phyloP scores from a whole-genome alignment of 805 yeast genomes.

The baker's yeast (Saccharomyces cerevisiae) region DNA sequence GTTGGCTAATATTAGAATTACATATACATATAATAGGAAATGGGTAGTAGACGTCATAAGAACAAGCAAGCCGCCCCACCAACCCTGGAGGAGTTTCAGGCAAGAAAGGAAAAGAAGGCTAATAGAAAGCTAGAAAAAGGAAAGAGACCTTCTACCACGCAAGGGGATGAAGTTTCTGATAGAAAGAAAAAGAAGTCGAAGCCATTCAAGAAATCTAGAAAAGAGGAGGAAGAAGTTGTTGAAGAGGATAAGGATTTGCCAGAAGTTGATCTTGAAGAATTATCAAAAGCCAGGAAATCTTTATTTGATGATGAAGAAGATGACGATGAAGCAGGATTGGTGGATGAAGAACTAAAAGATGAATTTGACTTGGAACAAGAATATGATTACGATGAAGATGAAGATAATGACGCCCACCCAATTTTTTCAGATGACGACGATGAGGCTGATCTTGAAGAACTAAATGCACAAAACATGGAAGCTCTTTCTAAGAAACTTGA shows the following conservation, averaged over 20 bases:
- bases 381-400: conserved; percentile 36
- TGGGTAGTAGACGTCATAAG: conserved; percentile 87
- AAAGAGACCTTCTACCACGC: conserved; percentile 25
- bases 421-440: conserved; percentile 74
- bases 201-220: conserved; percentile 7
- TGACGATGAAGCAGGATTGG: conserved; percentile 17
- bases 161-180: conserved; percentile 10
- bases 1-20: neutral
- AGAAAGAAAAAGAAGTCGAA: conserved; percentile 4
- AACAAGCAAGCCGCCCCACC: conserved; percentile 94
- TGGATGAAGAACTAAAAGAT: conserved; percentile 30
- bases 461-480: conserved; percentile 80
- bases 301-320: conserved; percentile 56
- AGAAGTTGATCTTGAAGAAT: conserved; percentile 59
- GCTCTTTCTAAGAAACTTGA: conserved; percentile 62
- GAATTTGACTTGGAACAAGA: conserved; percentile 56
- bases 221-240: conserved; percentile 19
- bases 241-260: conserved; percentile 39
- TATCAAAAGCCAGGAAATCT: conserved; percentile 61
- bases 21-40: conserved; percentile 18
- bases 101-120: conserved; percentile 35
- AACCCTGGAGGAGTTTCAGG: conserved; percentile 70
- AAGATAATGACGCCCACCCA: conserved; percentile 40
- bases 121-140: conserved; percentile 32
- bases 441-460: conserved; percentile 55